A percentile compares a stretch with the other conserved stretches of the same genome.
Conservation (phyloP, 2,329 filamentous ascomycete species). For the Alternaria sp. region DNA sequence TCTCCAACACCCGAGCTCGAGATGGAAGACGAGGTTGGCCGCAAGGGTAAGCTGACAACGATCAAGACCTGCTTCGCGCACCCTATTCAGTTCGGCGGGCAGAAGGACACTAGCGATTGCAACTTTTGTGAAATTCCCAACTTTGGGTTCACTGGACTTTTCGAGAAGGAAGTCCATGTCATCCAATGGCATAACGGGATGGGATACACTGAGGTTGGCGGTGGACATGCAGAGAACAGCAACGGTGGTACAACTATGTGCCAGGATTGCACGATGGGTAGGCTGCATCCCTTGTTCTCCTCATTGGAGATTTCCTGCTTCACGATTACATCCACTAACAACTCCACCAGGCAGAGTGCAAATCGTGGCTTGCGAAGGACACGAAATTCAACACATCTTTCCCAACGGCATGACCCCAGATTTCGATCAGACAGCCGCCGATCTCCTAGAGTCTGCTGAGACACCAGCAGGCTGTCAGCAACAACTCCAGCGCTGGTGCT, state of each 20-base stretch:
- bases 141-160: conserved; percentile 51
- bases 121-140: conserved; percentile 51
- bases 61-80: conserved; percentile 51
- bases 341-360: conserved; percentile 22
- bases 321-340: neutral
- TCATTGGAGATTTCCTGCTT: no score
- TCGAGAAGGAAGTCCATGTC: conserved; percentile 42
- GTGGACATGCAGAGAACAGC: conserved; percentile 44
- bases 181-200: conserved; percentile 43
- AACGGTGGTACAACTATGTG: conserved; percentile 36
- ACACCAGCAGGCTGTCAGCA: conserved; percentile 7
- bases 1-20: conserved; percentile 30
- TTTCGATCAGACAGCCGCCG: conserved; percentile 11
- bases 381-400: conserved; percentile 16
- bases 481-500: conserved; percentile 38
- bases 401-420: neutral
- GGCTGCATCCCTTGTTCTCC: neutral
- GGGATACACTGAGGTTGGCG: conserved; percentile 48
- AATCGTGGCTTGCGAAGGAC: conserved; percentile 25
- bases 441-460: conserved; percentile 16
- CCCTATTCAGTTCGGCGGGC: conserved; percentile 46
- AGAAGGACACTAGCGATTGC: conserved; percentile 32
- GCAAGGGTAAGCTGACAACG: conserved; percentile 31
- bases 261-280: conserved; percentile 20
- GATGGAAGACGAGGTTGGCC: conserved; percentile 36